A percentile compares a stretch with the other conserved stretches of the same genome.
These are phyloP conservation scores for Cicer arietinum DNA, from an alignment of 306 rosid species.

Conservation along the genomic window DNA sequence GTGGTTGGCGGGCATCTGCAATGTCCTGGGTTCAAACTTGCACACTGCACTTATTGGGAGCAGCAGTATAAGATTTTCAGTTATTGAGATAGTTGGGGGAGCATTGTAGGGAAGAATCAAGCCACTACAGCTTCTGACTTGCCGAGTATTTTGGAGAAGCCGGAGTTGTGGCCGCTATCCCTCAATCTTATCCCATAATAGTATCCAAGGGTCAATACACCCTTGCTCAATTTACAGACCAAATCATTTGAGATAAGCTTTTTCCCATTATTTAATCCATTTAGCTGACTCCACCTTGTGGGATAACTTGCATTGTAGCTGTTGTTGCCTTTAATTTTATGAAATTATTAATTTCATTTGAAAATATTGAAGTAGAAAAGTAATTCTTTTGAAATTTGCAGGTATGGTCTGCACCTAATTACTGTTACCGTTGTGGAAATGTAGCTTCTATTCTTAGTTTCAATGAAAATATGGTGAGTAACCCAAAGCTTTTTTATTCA, in stretches of 20 bases:
- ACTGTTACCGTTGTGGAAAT: constrained; percentile 96
- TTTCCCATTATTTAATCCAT: constrained; percentile 7
- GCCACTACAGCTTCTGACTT: not conserved
- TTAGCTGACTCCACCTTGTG: constrained; percentile 11
- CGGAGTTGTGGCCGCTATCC: not conserved
- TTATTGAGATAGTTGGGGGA: not conserved
- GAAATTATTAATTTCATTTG: not conserved
- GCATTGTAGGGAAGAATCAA: not conserved
- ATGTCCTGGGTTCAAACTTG: constrained; percentile 16
- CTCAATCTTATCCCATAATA: not conserved
- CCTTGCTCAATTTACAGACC: not conserved
- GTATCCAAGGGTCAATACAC: not conserved
- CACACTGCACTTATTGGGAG: not conserved
- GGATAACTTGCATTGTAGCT: constrained; percentile 11
- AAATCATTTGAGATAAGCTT: not conserved
- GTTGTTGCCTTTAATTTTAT: constrained; percentile 29
- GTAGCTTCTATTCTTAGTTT: constrained; percentile 96
- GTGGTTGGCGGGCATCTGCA: constrained; percentile 10
- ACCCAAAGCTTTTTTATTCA: not conserved
- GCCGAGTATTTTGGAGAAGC: constrained; percentile 6
- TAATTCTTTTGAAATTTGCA: constrained; percentile 50
- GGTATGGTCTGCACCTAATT: constrained; percentile 99
- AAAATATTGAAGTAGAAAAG: constrained; percentile 35
- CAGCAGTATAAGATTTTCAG: not conserved
- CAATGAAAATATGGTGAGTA: constrained; percentile 89